Base-by-base conservation (phyloP, 805 yeast species). In the Clavispora santaluciae region DNA sequence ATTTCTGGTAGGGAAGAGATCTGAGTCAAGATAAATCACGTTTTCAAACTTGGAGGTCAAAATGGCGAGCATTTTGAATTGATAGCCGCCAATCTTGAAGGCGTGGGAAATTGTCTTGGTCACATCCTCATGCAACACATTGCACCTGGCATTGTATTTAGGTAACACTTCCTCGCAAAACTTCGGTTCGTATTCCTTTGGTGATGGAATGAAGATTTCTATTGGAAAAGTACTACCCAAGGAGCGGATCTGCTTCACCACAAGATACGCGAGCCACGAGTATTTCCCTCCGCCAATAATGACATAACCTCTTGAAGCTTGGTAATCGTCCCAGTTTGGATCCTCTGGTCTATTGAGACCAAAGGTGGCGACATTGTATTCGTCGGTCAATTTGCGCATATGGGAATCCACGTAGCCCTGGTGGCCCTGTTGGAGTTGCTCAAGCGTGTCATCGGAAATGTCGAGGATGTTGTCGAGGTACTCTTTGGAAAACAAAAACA, bases 41-140 rank as follows among this genome's bases (percentile, higher is more conserved):
- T 69, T 64, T 44, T 71, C 73, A 50, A 76, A 76, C 21, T 56
- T 51, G 0, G 95, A 84, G 12, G 82, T 79, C 44, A 86, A 62
- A 28, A 87, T 55, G 0, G 95, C 74, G 40, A 76, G 60, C 63
- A 72, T 66, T 49, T 76, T 76, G 55, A 66, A 74, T 55, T 76
- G 80, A 51, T 59, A 76, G 1, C 78, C 78, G 18, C 69, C 65
- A 33, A 74, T 50, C 4, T 56, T 47, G 40, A 66, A 55, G 15
- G 46, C 44, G 11, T 33, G 22, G 11, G 31, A 34, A 33, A 54
- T 44, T 30, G 35, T 31, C 8, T 42, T 42, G 22, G 53, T 53
- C 23, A 60, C 43, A 1, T 42, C 40, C 6, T 52, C 42, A 36
- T 73, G 72, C 18, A 76, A 68, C 17, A 73, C 51, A 38, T 70